Evolutionary conservation across 371 early-diverging fungal genomes (phyloP).

Genomic region (Mucor velutinosus): DNA sequence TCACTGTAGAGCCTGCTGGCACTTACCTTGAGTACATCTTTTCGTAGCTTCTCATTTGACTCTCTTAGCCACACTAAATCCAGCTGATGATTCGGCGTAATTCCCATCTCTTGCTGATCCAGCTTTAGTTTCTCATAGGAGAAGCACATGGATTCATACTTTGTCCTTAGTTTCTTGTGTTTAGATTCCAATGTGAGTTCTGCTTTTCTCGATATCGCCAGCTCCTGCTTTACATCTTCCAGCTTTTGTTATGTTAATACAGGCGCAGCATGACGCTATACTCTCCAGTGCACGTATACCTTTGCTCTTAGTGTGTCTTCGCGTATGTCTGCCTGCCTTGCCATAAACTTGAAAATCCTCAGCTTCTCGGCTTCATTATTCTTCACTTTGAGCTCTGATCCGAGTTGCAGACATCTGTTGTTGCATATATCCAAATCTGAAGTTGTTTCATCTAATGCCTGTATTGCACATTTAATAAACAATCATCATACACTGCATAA

Average conservation of each 20-base stretch:
- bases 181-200: slow-evolving; percentile 47
- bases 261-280: not conserved
- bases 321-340: slow-evolving; percentile 44
- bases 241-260: slow-evolving; percentile 19
- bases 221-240: slow-evolving; percentile 49
- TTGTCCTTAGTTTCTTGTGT: slow-evolving; percentile 42
- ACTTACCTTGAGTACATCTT: slow-evolving; percentile 43
- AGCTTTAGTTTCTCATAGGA: slow-evolving; percentile 36
- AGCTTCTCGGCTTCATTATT: slow-evolving; percentile 43
- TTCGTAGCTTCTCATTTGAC: slow-evolving; percentile 45
- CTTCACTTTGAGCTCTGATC: slow-evolving; percentile 35
- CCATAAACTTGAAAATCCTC: slow-evolving; percentile 49
- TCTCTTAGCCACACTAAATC: slow-evolving; percentile 39
- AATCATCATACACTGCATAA: not conserved
- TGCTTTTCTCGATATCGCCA: slow-evolving; percentile 40
- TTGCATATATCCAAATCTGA: slow-evolving; percentile 40
- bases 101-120: slow-evolving; percentile 30
- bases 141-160: slow-evolving; percentile 37
- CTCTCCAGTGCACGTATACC: slow-evolving; percentile 16
- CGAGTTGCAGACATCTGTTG: slow-evolving; percentile 35
- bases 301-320: slow-evolving; percentile 43
- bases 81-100: slow-evolving; percentile 17
- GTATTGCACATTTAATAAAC: not conserved
- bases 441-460: slow-evolving; percentile 39
- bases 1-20: not conserved